Base-by-base conservation (phyloP, 495 filamentous ascomycete genomes). In the Aspergillus heteromorphus region DNA sequence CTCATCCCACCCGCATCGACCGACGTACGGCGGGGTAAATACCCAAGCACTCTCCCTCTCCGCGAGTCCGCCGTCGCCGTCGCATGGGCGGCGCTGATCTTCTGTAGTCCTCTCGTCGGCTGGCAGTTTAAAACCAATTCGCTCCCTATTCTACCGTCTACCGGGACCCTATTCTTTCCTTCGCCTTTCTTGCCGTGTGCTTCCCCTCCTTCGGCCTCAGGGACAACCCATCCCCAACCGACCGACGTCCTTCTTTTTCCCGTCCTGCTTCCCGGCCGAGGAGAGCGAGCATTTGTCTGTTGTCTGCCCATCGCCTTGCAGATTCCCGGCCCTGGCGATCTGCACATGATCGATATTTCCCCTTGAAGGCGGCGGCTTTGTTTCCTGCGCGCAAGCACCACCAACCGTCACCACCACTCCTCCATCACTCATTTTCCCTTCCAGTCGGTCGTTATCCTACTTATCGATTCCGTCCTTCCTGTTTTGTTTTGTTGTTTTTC, bases 311-410 rank as follows among this genome's bases (percentile, higher is more conserved):
- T 45, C 27, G 14, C 31, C 42, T 45, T 45, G 41, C 29, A 36
- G 53, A 45, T 55, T 45, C 47, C 45, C n/a, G n/a, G n/a, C n/a
- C 47, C 29, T 51, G 17, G 41, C 27, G 30, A 23, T 43, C 50
- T 45, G 40, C 50, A 53, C 27, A 29, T 47, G 43, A 47, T 47
- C 21, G 49, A 43, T 52, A 23, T 20, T 23, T 45, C 40, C 54
- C 40, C 40, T 29, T 61, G 41, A 21, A 54, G 54, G 54, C 54
- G 36, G 54, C 54, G 53, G 45, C 36, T 43, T 54, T 16, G 19
- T 49, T 29, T 25, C 36, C 30, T 40, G 16, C 25, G 45, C 27
- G 50, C 48, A 49, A n/a, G n/a, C n/a, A n/a, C n/a, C n/a, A n/a
- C 4, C 23, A 27, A 3, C 40, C 38, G 40, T 16, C 30, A 21